Conservation (phyloP, 2,329 filamentous ascomycete species). For the Botrytis sinoallii region DNA sequence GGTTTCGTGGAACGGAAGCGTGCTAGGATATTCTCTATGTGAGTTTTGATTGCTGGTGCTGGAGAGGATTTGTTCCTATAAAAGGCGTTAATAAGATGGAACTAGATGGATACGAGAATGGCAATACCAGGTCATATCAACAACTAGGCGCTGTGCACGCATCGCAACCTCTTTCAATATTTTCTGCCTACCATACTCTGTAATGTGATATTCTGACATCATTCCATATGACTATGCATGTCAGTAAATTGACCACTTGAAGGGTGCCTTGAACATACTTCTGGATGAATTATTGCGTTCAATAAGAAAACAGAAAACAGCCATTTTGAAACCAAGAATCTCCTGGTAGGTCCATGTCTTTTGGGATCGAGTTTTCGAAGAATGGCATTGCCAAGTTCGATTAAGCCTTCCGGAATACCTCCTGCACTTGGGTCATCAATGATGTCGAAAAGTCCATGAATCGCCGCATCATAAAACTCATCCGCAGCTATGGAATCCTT, state of each 20-base stretch:
- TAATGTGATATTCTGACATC: constrained; percentile 89
- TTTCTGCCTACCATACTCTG: constrained; percentile 82
- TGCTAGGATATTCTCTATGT: constrained; percentile 69
- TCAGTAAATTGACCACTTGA: constrained; percentile 22
- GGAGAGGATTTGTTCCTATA: constrained; percentile 57
- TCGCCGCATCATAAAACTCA: constrained; percentile 82
- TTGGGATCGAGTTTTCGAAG: constrained; percentile 71
- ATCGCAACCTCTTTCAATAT: constrained; percentile 76
- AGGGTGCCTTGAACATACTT: constrained; percentile 52
- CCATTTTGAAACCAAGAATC: constrained; percentile 86
- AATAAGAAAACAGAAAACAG: constrained; percentile 86
- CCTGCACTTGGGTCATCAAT: constrained; percentile 81
- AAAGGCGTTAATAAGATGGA: constrained; percentile 14
- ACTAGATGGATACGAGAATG: neutral
- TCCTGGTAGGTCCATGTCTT: constrained; percentile 69
- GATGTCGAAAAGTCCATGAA: constrained; percentile 77
- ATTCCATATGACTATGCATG: constrained; percentile 52
- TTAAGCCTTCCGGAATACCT: constrained; percentile 79
- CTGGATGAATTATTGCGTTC: constrained; percentile 81
- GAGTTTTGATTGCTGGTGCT: constrained; percentile 59
- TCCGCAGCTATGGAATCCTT: constrained; percentile 81
- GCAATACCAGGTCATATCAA: constrained; percentile 63
- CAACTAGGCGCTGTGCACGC: constrained; percentile 74
- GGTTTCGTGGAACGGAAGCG: constrained; percentile 51
- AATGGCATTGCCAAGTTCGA: constrained; percentile 83